A percentile compares a stretch with the other conserved stretches of the same genome.
phyloP scores from a whole-genome alignment of 257 asterid genomes.

The Przewalskia tangutica region DNA sequence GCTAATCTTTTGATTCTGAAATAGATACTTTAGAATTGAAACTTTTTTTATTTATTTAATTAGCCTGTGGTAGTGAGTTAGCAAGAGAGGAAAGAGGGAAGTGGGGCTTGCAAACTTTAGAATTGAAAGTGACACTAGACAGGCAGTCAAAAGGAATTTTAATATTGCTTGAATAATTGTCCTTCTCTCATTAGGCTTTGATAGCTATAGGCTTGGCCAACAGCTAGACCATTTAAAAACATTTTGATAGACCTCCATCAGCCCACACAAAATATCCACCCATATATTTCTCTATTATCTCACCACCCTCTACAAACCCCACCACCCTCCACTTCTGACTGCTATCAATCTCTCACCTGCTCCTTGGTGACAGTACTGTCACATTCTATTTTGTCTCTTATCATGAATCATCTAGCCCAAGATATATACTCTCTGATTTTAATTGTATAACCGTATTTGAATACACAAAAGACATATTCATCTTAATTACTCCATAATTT shows the following conservation, averaged over 20 bases:
- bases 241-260: background rate
- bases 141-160: conserved; percentile 9
- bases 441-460: background rate
- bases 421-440: background rate
- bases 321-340: background rate
- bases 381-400: background rate
- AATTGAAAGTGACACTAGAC: background rate
- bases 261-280: background rate
- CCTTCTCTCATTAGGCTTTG: background rate
- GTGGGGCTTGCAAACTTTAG: background rate
- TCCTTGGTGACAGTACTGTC: conserved; percentile 5
- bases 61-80: background rate
- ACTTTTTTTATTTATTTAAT: background rate
- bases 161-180: conserved; percentile 12
- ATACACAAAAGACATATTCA: background rate
- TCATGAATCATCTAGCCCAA: background rate
- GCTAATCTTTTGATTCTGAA: background rate
- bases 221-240: background rate
- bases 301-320: background rate
- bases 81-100: background rate
- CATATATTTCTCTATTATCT: background rate
- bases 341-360: conserved; percentile 11
- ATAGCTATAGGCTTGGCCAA: background rate
- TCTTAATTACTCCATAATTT: background rate
- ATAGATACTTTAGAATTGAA: background rate